Conservation (phyloP, 345 rosid species). For the Camelina neglecta region DNA sequence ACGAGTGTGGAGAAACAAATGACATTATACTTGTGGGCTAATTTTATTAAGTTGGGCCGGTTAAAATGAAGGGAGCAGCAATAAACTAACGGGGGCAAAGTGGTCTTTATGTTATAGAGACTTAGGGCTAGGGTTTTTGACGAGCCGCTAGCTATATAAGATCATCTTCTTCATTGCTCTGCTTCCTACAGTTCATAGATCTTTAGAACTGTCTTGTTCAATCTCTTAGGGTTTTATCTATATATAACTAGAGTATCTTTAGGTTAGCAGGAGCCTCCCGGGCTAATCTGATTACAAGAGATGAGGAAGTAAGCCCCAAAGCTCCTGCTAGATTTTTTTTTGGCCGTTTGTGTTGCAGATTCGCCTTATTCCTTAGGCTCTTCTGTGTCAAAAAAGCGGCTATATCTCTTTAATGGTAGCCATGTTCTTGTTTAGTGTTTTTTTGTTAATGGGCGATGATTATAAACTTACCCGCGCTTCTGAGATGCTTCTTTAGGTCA, state of each 20-base stretch:
- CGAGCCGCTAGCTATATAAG: neutral
- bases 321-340: conserved; percentile 39
- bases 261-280: conserved; percentile 56
- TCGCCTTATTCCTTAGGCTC: conserved; percentile 37
- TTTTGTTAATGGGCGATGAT: conserved; percentile 51
- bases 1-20: no score
- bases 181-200: neutral
- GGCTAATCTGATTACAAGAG: conserved; percentile 53
- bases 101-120: neutral
- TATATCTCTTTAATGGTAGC: neutral
- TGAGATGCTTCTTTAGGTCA: conserved; percentile 48
- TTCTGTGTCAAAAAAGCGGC: conserved; percentile 44
- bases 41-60: neutral
- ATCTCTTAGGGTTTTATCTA: neutral
- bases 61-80: neutral
- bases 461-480: conserved; percentile 75
- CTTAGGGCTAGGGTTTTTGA: conserved; percentile 23
- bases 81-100: neutral
- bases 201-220: neutral
- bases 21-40: no score
- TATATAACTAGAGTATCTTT: neutral
- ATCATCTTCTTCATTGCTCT: neutral
- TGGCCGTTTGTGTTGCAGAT: conserved; percentile 76
- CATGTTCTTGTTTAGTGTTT: neutral
- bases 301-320: conserved; percentile 44